Evolutionary conservation across 1,284 basidiomycete species (phyloP).

Genomic region (Ceratobasidium sp.): DNA sequence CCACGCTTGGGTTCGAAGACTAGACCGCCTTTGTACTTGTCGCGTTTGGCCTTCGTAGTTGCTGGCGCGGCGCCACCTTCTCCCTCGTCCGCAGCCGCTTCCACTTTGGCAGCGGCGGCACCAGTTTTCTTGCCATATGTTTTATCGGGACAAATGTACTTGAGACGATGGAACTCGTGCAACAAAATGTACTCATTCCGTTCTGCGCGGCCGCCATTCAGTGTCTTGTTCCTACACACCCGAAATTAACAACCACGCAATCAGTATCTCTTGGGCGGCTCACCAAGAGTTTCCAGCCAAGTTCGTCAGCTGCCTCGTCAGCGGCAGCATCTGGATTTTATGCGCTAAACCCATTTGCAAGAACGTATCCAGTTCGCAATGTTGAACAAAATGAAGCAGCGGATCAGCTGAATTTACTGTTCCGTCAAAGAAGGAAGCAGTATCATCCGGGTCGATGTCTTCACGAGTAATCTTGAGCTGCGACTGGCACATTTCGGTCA

Average conservation of each 20-base stretch:
- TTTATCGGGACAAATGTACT: slow-evolving; percentile 98
- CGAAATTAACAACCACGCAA: slow-evolving; percentile 28
- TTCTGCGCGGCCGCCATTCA: slow-evolving; percentile 96
- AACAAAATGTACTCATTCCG: slow-evolving; percentile 99
- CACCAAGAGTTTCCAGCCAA: slow-evolving; percentile 99
- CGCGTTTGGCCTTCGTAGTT: slow-evolving; percentile 79
- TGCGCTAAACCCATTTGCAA: slow-evolving; percentile 96
- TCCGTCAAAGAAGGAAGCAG: slow-evolving; percentile 91
- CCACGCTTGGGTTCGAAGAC: slow-evolving; percentile 98
- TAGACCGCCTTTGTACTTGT: slow-evolving; percentile 98
- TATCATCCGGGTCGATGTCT: slow-evolving; percentile 97
- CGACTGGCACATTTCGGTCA: slow-evolving; percentile 96
- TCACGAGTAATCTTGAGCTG: slow-evolving; percentile 89
- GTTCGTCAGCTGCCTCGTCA: slow-evolving; percentile 96
- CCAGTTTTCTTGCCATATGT: slow-evolving; percentile 80
- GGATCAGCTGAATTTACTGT: slow-evolving; percentile 82
- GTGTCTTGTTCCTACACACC: slow-evolving; percentile 85
- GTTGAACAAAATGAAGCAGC: slow-evolving; percentile 89
- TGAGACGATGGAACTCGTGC: slow-evolving; percentile 97
- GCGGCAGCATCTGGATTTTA: slow-evolving; percentile 89
- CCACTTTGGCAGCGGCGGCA: slow-evolving; percentile 69
- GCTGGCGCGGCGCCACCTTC: slow-evolving; percentile 63
- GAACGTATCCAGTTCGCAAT: slow-evolving; percentile 94
- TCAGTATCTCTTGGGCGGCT: slow-evolving; percentile 51
- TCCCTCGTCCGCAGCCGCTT: slow-evolving; percentile 73